Evolutionary conservation across 768 basidiomycete species (phyloP).

Genomic region (Clathrus columnatus): DNA sequence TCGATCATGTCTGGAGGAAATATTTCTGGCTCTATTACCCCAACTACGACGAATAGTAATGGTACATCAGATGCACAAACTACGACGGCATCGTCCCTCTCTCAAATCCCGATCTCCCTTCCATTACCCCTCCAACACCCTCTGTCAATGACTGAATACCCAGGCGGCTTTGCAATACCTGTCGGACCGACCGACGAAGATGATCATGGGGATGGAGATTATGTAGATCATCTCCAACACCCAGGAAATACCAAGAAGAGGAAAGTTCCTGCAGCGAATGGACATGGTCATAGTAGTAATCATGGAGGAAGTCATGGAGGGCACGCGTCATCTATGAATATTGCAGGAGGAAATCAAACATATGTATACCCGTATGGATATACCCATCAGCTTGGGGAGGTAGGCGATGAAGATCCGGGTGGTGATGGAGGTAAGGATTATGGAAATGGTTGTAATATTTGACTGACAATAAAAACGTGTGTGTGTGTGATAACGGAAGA

Average conservation of each 20-base stretch:
- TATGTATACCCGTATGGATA: background rate
- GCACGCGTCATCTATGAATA: slow-evolving; percentile 21
- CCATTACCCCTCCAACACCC: background rate
- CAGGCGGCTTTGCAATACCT: background rate
- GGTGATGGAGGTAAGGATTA: background rate
- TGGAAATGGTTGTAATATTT: background rate
- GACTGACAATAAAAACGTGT: background rate
- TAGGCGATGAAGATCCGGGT: background rate
- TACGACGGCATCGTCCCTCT: slow-evolving; percentile 8
- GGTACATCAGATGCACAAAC: background rate
- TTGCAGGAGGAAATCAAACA: slow-evolving; percentile 16
- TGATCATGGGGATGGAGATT: slow-evolving; percentile 51
- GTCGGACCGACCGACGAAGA: slow-evolving; percentile 32
- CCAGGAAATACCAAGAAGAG: slow-evolving; percentile 84
- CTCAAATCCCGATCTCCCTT: background rate
- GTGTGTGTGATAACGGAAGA: background rate
- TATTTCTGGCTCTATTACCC: background rate
- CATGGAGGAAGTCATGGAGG: slow-evolving; percentile 32
- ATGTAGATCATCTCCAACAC: slow-evolving; percentile 60
- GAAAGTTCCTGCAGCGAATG: slow-evolving; percentile 49
- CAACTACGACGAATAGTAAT: background rate
- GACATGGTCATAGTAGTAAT: slow-evolving; percentile 16
- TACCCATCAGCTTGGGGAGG: background rate
- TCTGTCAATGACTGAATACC: background rate
- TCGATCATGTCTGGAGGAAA: slow-evolving; percentile 18